These are phyloP conservation scores for Wickerhamomyces sp. DNA, from an alignment of 1,139 yeast genomes.

Conservation along the genomic window DNA sequence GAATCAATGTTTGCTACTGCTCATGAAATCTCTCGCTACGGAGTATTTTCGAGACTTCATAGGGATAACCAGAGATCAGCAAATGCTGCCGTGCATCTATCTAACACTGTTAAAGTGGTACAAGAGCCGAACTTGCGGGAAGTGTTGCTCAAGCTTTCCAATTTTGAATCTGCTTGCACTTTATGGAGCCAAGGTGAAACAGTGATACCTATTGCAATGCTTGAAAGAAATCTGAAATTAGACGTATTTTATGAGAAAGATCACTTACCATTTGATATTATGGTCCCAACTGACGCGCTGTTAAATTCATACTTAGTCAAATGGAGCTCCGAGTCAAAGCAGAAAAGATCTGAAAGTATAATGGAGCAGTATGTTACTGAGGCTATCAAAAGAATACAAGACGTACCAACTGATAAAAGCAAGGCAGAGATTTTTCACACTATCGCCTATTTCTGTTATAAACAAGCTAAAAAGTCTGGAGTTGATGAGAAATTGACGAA, in stretches of 20 bases:
- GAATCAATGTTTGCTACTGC: conserved; percentile 29
- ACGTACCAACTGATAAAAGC: conserved; percentile 17
- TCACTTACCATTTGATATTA: conserved; percentile 19
- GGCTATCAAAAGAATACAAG: conserved; percentile 27
- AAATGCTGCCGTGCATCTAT: conserved; percentile 44
- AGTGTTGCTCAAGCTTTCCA: conserved; percentile 29
- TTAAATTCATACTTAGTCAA: conserved; percentile 52
- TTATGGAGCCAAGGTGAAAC: conserved; percentile 59
- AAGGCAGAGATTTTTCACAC: conserved; percentile 47
- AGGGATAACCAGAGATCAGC: conserved; percentile 44
- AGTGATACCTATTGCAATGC: conserved; percentile 47
- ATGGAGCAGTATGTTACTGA: conserved; percentile 53
- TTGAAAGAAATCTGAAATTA: conserved; percentile 28
- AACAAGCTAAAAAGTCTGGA: conserved; percentile 47
- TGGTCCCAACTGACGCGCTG: conserved; percentile 30
- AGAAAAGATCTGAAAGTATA: conserved; percentile 57
- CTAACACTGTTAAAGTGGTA: conserved; percentile 29
- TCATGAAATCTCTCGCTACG: conserved; percentile 40
- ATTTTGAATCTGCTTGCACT: conserved; percentile 48
- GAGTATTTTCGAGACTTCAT: conserved; percentile 33
- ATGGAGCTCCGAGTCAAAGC: conserved; percentile 71
- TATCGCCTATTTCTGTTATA: conserved; percentile 74
- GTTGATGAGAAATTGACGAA: conserved; percentile 42
- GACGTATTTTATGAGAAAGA: neutral
- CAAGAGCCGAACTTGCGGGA: neutral